Evolutionary conservation across 768 basidiomycete genomes (phyloP).

Genomic region (Boletus vermiculosoides): DNA sequence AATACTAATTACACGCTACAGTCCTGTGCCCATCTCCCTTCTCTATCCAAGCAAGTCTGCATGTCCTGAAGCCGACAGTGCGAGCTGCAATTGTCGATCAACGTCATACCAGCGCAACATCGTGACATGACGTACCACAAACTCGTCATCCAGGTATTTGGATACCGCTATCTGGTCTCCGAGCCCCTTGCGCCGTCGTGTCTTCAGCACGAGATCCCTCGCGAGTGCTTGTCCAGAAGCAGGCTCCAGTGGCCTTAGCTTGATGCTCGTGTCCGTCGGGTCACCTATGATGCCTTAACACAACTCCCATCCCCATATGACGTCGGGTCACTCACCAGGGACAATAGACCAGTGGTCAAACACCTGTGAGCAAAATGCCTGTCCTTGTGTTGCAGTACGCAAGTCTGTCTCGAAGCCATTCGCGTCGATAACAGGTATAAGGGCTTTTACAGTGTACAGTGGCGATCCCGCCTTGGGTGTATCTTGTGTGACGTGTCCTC

Average conservation of each 20-base stretch:
- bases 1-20: constrained; percentile 11
- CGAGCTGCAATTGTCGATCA: constrained; percentile 54
- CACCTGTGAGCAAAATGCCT: constrained; percentile 96
- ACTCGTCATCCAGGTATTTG: constrained; percentile 97
- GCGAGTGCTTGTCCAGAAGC: constrained; percentile 95
- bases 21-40: neutral
- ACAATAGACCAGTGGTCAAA: constrained; percentile 99
- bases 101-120: constrained; percentile 2
- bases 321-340: constrained; percentile 60
- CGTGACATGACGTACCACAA: constrained; percentile 60
- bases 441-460: constrained; percentile 94
- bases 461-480: constrained; percentile 98
- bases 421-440: constrained; percentile 97
- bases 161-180: constrained; percentile 97
- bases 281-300: constrained; percentile 57
- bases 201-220: constrained; percentile 93
- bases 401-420: constrained; percentile 99
- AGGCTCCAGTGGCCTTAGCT: constrained; percentile 93
- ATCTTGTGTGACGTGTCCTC: constrained; percentile 99
- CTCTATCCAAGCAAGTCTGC: constrained; percentile 79
- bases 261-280: constrained; percentile 96
- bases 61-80: constrained; percentile 94
- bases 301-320: neutral
- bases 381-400: constrained; percentile 95
- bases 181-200: constrained; percentile 91